A percentile compares a stretch with the other conserved stretches of the same genome.
Evolutionary conservation across 2,329 filamentous ascomycete genomes (phyloP).

Genomic region (Cordyceps farinosa): DNA sequence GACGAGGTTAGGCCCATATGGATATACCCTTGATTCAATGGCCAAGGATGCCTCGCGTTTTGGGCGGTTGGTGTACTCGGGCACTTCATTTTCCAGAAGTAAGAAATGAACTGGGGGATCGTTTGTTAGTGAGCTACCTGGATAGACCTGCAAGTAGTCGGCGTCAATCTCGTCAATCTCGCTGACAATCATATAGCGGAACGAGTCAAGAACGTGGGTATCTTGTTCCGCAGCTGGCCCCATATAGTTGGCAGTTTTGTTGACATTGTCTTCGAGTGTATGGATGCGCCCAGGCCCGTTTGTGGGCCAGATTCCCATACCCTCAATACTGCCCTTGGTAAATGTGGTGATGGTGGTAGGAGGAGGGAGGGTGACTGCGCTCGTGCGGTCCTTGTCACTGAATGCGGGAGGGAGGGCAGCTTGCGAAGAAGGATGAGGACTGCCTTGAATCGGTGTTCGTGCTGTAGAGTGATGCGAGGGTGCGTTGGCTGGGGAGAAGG

Average conservation of each 20-base stretch:
- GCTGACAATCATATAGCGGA: conserved; percentile 44
- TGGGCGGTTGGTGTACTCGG: conserved; percentile 38
- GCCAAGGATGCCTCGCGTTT: conserved; percentile 37
- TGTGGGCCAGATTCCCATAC: conserved; percentile 19
- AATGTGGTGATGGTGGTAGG: conserved; percentile 13
- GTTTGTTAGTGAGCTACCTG: conserved; percentile 32
- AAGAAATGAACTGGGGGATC: conserved; percentile 44
- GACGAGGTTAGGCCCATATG: conserved; percentile 39
- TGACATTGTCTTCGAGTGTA: conserved; percentile 41
- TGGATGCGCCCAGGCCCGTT: conserved; percentile 24
- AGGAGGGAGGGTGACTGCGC: background rate
- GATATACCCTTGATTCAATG: conserved; percentile 41
- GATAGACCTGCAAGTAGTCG: conserved; percentile 41
- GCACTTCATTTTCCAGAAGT: conserved; percentile 42
- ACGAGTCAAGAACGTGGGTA: conserved; percentile 43
- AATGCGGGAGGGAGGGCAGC: background rate
- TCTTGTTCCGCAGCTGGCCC: conserved; percentile 46
- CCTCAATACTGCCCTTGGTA: conserved; percentile 17
- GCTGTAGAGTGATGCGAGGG: background rate
- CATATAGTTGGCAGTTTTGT: conserved; percentile 43
- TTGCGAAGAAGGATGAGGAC: background rate
- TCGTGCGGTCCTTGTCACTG: background rate
- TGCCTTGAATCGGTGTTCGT: background rate
- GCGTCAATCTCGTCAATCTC: conserved; percentile 43
- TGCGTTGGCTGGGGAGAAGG: conserved; percentile 4